These are phyloP conservation scores for Talaromyces adpressus DNA, from an alignment of 495 filamentous ascomycete species.

Conservation along the genomic window DNA sequence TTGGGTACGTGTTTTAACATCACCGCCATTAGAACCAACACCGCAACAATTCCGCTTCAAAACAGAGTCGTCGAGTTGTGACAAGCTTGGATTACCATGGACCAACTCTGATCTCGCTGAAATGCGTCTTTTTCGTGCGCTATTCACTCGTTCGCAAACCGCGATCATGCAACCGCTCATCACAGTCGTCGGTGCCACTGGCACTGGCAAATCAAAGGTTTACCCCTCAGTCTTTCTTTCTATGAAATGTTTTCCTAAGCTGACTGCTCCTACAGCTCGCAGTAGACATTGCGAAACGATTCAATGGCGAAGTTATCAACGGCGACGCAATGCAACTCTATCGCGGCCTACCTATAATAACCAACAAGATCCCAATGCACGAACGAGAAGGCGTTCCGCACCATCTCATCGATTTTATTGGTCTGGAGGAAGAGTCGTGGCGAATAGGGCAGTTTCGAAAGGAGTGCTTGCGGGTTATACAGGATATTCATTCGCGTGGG, in stretches of 20 bases:
- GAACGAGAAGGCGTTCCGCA: slow-evolving; percentile 82
- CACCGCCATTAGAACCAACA: no score
- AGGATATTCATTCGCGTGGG: slow-evolving; percentile 67
- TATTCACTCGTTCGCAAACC: slow-evolving; percentile 12
- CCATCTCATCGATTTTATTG: slow-evolving; percentile 76
- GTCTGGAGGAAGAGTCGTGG: slow-evolving; percentile 73
- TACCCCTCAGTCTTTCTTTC: slow-evolving; percentile 5
- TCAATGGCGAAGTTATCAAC: slow-evolving; percentile 95
- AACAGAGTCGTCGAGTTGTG: neutral
- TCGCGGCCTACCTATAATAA: slow-evolving; percentile 84
- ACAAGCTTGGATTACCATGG: neutral
- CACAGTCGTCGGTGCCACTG: slow-evolving; percentile 84
- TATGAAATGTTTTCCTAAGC: slow-evolving; percentile 9
- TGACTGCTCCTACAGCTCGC: slow-evolving; percentile 59
- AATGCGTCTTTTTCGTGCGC: slow-evolving; percentile 21
- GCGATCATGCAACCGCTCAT: slow-evolving; percentile 56
- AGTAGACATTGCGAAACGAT: slow-evolving; percentile 73
- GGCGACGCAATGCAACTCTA: slow-evolving; percentile 99
- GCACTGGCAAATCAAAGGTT: slow-evolving; percentile 98
- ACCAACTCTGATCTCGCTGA: neutral
- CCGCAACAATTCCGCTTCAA: no score
- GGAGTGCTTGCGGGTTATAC: slow-evolving; percentile 61
- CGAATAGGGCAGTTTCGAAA: slow-evolving; percentile 64
- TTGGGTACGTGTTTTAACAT: no score
- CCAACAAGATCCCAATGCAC: slow-evolving; percentile 74